Base-by-base conservation (phyloP, 805 yeast species). In the Sugiyamaella floridensis region DNA sequence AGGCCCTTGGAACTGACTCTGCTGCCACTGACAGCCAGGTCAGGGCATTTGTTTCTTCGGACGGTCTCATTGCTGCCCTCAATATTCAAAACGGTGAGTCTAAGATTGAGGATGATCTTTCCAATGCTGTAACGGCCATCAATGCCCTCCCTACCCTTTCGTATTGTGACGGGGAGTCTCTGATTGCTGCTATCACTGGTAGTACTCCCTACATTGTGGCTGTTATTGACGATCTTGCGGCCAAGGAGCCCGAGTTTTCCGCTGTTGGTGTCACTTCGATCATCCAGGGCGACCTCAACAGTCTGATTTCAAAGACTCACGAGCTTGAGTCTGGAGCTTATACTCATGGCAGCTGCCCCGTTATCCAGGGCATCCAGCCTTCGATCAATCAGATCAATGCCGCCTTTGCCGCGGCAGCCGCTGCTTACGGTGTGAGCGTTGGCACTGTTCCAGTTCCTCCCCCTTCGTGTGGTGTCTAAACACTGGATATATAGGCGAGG, bases 31-130 rank as follows among this genome's bases (percentile, higher is more conserved):
- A 50, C 37, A 41, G 48, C 16, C 34, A 40, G 10, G 55, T 49
- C 47, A 43, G 47, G 49, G 29, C 34, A 2, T 57, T 47, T 32
- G 42, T 40, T 10, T 22, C 37, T 11, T 42, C 52, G 10, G 49
- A 51, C 15, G 68, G 69, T 42, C 55, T 64, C 16, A 32, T 20
- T 15, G 69, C 65, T 46, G 69, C 68, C 22, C 59, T 64, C 15
- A 53, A 51, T 42, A 63, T 65, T 55, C 69, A 65, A 64, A 43
- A 46, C 41, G 40, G 53, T 37, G 61, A 58, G 59, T 53, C 53
- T 16, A 51, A 57, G 14, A 54, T 64, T 40, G 49, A 55, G 28
- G 18, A 26, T 19, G 63, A 61, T 43, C 58, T 63, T 34, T 37
- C 20, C 15, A 47, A 37, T 12, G 49, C 54, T 34, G 18, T 28